Conservation (phyloP, 345 rosid genomes). For the Citrus sp. region DNA sequence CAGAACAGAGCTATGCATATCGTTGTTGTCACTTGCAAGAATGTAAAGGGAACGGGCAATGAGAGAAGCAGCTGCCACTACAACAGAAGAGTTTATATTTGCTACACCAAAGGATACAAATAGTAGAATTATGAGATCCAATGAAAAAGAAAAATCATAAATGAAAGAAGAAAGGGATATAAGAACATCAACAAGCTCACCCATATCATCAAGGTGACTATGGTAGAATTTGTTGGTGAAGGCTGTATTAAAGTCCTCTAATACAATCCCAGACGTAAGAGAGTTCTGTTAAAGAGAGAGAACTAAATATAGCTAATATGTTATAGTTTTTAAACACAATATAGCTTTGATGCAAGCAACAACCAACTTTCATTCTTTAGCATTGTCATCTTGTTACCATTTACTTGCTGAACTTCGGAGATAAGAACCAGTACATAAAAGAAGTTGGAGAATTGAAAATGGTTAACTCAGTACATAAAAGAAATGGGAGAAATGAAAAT, state of each 20-base stretch:
- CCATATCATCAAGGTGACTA: constrained; percentile 79
- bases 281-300: constrained; percentile 51
- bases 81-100: constrained; percentile 78
- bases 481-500: neutral
- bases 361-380: neutral
- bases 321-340: neutral
- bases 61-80: constrained; percentile 81
- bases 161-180: neutral
- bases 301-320: constrained; percentile 6
- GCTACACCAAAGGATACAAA: constrained; percentile 48
- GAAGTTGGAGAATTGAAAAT: neutral
- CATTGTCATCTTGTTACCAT: neutral
- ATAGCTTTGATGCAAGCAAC: neutral
- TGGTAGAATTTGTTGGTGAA: constrained; percentile 79
- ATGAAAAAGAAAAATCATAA: neutral
- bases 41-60: constrained; percentile 85
- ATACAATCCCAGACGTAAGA: constrained; percentile 62
- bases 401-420: neutral
- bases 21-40: constrained; percentile 57
- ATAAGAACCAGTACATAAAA: neutral
- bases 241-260: constrained; percentile 84
- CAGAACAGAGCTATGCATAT: constrained; percentile 48
- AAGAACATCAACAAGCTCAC: constrained; percentile 42
- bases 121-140: neutral
- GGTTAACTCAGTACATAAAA: neutral